A percentile compares a stretch with the other conserved stretches of the same genome.
These are phyloP conservation scores for Sabuloglossum arenarium DNA, from an alignment of 495 filamentous ascomycete species.

Conservation along the genomic window DNA sequence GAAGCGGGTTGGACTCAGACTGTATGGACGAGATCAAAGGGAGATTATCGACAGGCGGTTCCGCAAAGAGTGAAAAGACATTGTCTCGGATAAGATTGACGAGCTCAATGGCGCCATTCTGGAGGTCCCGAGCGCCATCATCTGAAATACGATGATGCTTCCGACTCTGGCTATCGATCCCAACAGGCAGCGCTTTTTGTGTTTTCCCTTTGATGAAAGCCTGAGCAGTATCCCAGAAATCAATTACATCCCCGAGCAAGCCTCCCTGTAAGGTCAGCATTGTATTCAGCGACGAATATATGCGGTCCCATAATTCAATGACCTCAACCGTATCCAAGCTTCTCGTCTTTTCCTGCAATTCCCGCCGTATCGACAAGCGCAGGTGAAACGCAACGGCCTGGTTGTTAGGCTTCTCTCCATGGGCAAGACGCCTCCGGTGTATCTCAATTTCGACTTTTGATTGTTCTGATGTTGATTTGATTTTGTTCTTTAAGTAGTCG, in stretches of 20 bases:
- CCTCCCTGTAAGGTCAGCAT: conserved; percentile 54
- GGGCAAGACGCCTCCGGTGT: conserved; percentile 56
- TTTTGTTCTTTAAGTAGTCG: conserved; percentile 70
- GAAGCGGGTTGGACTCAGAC: conserved; percentile 40
- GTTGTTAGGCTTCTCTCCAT: conserved; percentile 43
- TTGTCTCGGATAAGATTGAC: conserved; percentile 62
- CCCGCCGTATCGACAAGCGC: conserved; percentile 42
- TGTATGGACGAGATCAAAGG: conserved; percentile 64
- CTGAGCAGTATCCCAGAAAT: conserved; percentile 84
- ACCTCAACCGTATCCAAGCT: conserved; percentile 53
- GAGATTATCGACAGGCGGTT: conserved; percentile 76
- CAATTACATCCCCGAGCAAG: conserved; percentile 68
- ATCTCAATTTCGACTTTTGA: conserved; percentile 84
- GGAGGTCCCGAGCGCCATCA: conserved; percentile 46
- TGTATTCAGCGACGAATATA: conserved; percentile 43
- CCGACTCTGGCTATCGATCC: conserved; percentile 65
- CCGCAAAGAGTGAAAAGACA: conserved; percentile 64
- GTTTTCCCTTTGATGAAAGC: conserved; percentile 76
- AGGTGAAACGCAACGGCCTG: conserved; percentile 52
- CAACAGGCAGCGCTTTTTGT: conserved; percentile 59
- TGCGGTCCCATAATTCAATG: conserved; percentile 76
- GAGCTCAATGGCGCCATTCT: conserved; percentile 59
- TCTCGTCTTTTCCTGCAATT: conserved; percentile 23
- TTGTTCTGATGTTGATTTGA: conserved; percentile 55
- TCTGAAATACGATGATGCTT: conserved; percentile 65